Conservation (phyloP, 2,329 filamentous ascomycete genomes). For the Phoma sp. region DNA sequence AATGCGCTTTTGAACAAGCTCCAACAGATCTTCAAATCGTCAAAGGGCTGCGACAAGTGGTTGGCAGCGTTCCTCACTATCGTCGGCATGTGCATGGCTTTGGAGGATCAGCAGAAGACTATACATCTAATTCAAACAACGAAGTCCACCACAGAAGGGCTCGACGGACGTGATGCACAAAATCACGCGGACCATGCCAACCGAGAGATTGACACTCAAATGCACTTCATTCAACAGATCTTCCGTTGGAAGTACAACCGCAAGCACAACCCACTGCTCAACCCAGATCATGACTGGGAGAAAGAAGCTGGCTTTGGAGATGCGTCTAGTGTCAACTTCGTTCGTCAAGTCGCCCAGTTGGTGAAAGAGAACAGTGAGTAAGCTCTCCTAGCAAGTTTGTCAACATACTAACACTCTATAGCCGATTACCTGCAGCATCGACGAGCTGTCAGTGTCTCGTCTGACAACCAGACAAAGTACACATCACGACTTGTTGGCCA, state of each 20-base stretch:
- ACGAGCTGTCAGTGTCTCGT: slow-evolving; percentile 47
- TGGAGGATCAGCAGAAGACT: slow-evolving; percentile 56
- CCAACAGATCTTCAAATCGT: slow-evolving; percentile 55
- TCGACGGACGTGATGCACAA: slow-evolving; percentile 36
- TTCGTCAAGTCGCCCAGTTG: slow-evolving; percentile 45
- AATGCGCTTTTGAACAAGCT: slow-evolving; percentile 54
- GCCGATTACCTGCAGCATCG: slow-evolving; percentile 49
- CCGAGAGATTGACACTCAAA: slow-evolving; percentile 53
- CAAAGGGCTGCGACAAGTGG: slow-evolving; percentile 54
- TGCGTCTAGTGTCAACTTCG: slow-evolving; percentile 44
- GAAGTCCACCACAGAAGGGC: slow-evolving; percentile 39
- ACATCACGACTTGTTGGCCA: slow-evolving; percentile 53
- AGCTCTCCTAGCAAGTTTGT: neutral
- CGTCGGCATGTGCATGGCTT: slow-evolving; percentile 56
- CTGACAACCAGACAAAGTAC: slow-evolving; percentile 49
- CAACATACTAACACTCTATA: slow-evolving; percentile 28
- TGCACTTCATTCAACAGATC: slow-evolving; percentile 53
- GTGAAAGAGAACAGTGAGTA: slow-evolving; percentile 53
- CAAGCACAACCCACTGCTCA: slow-evolving; percentile 49
- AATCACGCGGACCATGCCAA: slow-evolving; percentile 50
- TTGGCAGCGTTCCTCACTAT: slow-evolving; percentile 54
- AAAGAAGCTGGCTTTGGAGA: slow-evolving; percentile 47
- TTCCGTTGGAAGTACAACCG: slow-evolving; percentile 58
- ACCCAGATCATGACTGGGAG: slow-evolving; percentile 48
- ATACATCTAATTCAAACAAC: slow-evolving; percentile 54